A percentile compares a stretch with the other conserved stretches of the same genome.
Evolutionary conservation across 495 filamentous ascomycete species (phyloP).

Genomic region (Podospora bellae-mahoneyi): DNA sequence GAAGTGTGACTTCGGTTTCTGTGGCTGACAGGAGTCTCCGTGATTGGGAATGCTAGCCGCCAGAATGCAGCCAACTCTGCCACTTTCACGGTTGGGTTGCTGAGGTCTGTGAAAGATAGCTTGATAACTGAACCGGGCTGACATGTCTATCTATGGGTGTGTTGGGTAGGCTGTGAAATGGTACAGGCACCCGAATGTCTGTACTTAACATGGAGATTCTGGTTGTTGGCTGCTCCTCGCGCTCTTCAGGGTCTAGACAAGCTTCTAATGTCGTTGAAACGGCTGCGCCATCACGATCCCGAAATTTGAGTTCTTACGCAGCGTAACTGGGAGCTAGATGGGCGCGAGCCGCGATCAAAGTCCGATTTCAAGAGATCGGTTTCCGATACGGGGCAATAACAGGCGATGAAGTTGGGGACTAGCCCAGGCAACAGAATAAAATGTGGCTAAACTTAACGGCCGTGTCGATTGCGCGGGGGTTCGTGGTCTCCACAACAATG

Average conservation of each 20-base stretch:
- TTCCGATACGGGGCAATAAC: slow-evolving; percentile 11
- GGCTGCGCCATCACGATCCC: slow-evolving; percentile 10
- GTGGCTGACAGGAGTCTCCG: background rate
- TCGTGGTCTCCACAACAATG: background rate
- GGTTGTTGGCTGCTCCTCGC: background rate
- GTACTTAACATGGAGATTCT: background rate
- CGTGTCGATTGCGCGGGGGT: background rate
- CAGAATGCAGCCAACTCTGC: slow-evolving; percentile 22
- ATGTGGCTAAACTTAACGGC: slow-evolving; percentile 8
- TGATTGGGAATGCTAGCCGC: slow-evolving; percentile 29
- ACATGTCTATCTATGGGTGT: background rate
- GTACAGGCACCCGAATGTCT: background rate
- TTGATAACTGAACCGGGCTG: background rate
- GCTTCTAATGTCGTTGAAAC: background rate
- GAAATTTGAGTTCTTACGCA: slow-evolving; percentile 19
- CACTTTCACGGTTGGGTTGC: slow-evolving; percentile 12
- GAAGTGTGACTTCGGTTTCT: slow-evolving; percentile 14
- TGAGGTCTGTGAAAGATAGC: background rate
- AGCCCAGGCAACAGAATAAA: slow-evolving; percentile 23
- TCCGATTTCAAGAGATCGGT: slow-evolving; percentile 23
- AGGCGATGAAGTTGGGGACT: slow-evolving; percentile 8
- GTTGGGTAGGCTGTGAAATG: background rate
- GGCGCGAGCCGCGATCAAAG: slow-evolving; percentile 6
- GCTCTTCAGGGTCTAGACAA: background rate
- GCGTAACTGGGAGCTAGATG: background rate